These are phyloP conservation scores for Barbarea vulgaris DNA, from an alignment of 345 rosid genomes.

Conservation along the genomic window DNA sequence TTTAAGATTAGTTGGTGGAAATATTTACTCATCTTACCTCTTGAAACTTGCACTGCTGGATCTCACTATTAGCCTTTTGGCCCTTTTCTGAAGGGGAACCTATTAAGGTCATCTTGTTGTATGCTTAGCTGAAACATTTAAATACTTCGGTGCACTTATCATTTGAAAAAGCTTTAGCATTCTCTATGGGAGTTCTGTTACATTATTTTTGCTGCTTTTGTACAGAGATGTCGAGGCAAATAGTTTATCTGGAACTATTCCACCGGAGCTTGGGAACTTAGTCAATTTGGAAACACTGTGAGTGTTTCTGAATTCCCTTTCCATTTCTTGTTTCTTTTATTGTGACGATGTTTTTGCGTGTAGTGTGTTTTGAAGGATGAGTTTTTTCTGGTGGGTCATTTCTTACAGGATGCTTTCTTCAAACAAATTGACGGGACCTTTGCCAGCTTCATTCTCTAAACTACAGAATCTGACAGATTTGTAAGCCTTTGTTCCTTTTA, in stretches of 20 bases:
- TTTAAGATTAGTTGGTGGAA: constrained; percentile 5
- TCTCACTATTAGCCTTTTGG: background rate
- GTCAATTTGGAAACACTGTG: constrained; percentile 49
- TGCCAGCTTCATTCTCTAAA: constrained; percentile 47
- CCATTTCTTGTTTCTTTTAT: constrained; percentile 1
- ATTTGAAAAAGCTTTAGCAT: background rate
- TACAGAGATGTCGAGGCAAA: constrained; percentile 58
- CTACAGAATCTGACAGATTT: constrained; percentile 54
- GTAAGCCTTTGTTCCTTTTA: constrained; percentile 41
- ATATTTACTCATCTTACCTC: background rate
- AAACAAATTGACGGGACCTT: constrained; percentile 55
- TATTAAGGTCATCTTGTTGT: background rate
- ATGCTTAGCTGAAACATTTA: constrained; percentile 14
- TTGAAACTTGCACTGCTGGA: constrained; percentile 1
- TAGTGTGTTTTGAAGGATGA: constrained; percentile 10
- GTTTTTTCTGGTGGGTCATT: constrained; percentile 4
- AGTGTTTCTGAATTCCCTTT: constrained; percentile 27
- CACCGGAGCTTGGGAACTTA: constrained; percentile 59
- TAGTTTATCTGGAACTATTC: constrained; percentile 56
- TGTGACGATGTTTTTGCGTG: background rate
- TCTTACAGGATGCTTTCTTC: constrained; percentile 59
- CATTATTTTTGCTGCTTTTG: constrained; percentile 11
- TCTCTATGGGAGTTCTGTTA: constrained; percentile 11
- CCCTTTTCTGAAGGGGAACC: constrained; percentile 1
- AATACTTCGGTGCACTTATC: constrained; percentile 6